Base-by-base conservation (phyloP, 306 rosid genomes). In the Glycine latifolia region DNA sequence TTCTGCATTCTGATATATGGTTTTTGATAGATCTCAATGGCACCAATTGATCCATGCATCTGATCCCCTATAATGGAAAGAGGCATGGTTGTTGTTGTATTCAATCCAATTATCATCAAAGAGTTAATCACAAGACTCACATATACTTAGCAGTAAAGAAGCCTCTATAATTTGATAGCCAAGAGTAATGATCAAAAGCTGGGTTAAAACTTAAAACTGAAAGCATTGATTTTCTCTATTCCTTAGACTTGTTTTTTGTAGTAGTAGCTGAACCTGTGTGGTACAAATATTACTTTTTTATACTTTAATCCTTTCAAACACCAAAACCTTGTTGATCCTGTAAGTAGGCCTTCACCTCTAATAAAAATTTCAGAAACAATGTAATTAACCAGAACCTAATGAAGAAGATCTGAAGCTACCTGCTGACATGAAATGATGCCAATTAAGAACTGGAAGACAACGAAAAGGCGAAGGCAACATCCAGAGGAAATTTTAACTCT, bases 301-400 rank as follows among this genome's bases (percentile, higher is more conserved):
- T 69, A 70, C 39, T 71, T 12, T 31, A 62, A 71, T 77, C 69
- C 59, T 81, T 71, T 26, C 41, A 77, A 81, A 81, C 43, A 63
- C 55, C 77, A 73, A 82, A 77, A 67, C 62, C 63, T 81, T 63
- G 47, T 43, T 35, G 72, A 56, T 53, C 61, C 31, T 66, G 79
- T 54, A 33, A 1, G 2, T 26, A 68, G 67, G 11, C 15, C 78
- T 26, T 60, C 41, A 7, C 55, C 75, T 81, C 48, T 49, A 26
- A 39, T 52, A 60, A 31, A 52, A 33, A 7, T 41, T 52, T 37
- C 82, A 70, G 49, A 80, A 66, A 55, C 15, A 52, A 52, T 41
- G 46, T 43, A 71, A 78, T 46, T 10, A 70, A 71, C 35, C n/a
- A 2, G 67, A 46, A 33, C 71, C 79, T 47, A 10, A 16, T 14